A percentile compares a stretch with the other conserved stretches of the same genome.
Evolutionary conservation across 192 early-diverging fungal species (phyloP).

Genomic region (Backusella mclennaniae): DNA sequence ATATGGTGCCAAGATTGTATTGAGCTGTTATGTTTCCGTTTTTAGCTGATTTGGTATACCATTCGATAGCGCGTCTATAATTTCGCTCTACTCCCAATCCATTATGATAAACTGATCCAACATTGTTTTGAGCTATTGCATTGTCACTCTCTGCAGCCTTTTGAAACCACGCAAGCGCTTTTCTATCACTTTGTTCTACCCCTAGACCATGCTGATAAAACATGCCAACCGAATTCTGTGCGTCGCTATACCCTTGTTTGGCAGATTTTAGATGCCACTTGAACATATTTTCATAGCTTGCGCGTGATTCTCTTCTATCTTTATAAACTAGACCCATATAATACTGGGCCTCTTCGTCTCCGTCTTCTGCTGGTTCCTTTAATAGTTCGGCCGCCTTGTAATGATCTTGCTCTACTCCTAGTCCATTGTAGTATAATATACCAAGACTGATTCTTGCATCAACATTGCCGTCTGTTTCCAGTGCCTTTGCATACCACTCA

Average conservation of each 20-base stretch:
- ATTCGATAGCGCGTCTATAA: not conserved
- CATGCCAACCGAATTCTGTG: not conserved
- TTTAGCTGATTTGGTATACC: not conserved
- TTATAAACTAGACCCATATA: not conserved
- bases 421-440: not conserved
- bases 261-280: conserved; percentile 4
- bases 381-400: not conserved
- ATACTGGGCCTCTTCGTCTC: not conserved
- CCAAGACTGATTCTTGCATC: conserved; percentile 2
- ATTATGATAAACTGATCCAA: not conserved
- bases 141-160: not conserved
- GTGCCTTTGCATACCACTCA: not conserved
- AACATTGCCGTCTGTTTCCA: not conserved
- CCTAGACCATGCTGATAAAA: conserved; percentile 1
- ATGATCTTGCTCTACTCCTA: not conserved
- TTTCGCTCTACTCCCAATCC: not conserved
- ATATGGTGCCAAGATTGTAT: not conserved
- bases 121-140: conserved; percentile 4
- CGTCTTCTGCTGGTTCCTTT: not conserved
- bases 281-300: not conserved
- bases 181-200: not conserved
- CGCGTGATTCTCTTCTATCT: not conserved
- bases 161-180: not conserved
- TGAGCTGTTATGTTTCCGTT: not conserved
- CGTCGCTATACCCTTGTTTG: not conserved